Evolutionary conservation across 768 basidiomycete genomes (phyloP).

Genomic region (Podaxis sp.): DNA sequence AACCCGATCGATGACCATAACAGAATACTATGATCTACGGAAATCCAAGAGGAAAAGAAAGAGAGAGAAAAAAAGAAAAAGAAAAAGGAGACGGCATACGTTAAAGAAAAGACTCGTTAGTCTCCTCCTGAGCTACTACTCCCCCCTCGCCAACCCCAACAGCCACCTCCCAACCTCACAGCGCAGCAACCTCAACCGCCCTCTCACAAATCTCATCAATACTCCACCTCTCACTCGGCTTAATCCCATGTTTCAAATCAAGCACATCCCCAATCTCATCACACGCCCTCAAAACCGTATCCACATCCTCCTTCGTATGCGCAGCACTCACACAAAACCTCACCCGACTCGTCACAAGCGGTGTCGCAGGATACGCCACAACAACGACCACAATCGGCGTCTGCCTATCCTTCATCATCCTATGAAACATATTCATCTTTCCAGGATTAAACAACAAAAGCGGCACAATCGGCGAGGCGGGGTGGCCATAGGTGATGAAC

Average conservation of each 20-base stretch:
- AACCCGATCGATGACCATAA: background rate
- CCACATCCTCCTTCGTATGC: conserved; percentile 97
- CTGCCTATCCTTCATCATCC: conserved; percentile 77
- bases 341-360: conserved; percentile 82
- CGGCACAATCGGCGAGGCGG: conserved; percentile 90
- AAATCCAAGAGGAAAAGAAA: background rate
- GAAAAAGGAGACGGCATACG: background rate
- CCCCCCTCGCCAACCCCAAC: background rate
- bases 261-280: conserved; percentile 90
- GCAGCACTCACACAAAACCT: conserved; percentile 92
- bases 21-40: background rate
- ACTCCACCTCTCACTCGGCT: conserved; percentile 61
- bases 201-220: conserved; percentile 67
- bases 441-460: conserved; percentile 89
- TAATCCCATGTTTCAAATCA: conserved; percentile 79
- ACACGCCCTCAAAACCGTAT: conserved; percentile 76
- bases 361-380: conserved; percentile 87
- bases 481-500: conserved; percentile 94
- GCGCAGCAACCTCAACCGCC: conserved; percentile 71
- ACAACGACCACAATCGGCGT: conserved; percentile 88
- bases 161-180: conserved; percentile 6
- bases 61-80: background rate
- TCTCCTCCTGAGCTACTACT: background rate
- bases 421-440: conserved; percentile 89
- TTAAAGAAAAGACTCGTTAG: background rate